Evolutionary conservation across 2,329 filamentous ascomycete species (phyloP), one percentile per base, ranked within the genome.

Genomic region (Uncinocarpus reesii): DNA sequence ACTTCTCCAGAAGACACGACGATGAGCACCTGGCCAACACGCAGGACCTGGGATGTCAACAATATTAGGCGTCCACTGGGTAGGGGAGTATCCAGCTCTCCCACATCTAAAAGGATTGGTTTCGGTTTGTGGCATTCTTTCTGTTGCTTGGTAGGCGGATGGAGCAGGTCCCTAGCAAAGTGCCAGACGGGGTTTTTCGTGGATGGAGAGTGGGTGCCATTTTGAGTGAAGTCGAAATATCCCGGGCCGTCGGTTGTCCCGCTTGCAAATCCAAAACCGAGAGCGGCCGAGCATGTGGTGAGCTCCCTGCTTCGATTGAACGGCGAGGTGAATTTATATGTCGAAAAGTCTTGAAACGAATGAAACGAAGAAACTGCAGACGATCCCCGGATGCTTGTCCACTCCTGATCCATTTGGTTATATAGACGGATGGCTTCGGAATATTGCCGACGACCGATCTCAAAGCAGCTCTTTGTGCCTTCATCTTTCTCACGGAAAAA

Each of bases 211-310:
- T 81, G 81, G 0, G 82, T 81, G 55, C 85, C 78, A 55, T 88
- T 89, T 61, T 96, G 90, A 1, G 86, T 92, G 62, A 96, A 95
- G 65, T 96, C 90, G 59, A 95, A 94, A 0, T 80, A 81, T 0
- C 90, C 90, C 0, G 90, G 89, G 4, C 90, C 87, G 62, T 96
- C 90, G 0, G 86, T 86, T 0, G 90, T 96, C 8, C 90, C 90
- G 1, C 86, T 90, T 0, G 90, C 90, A 62, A 96, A 96, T 0
- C 85, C 89, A 62, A 92, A 94, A 4, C 90, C 90, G 51, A 96
- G 70, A 0, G 88, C 87, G 0, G 89, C 89, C 2, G 88, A 83
- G 57, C 90, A 96, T 0, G 89, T 94, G 42, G 69, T 73, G 5
- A 81, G 46, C 3, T 49, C 42, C 18, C 52, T 84, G 24, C 68